These are phyloP conservation scores for Alisma plantagoaquatica DNA, from an alignment of 106 monocot species.

Conservation along the genomic window DNA sequence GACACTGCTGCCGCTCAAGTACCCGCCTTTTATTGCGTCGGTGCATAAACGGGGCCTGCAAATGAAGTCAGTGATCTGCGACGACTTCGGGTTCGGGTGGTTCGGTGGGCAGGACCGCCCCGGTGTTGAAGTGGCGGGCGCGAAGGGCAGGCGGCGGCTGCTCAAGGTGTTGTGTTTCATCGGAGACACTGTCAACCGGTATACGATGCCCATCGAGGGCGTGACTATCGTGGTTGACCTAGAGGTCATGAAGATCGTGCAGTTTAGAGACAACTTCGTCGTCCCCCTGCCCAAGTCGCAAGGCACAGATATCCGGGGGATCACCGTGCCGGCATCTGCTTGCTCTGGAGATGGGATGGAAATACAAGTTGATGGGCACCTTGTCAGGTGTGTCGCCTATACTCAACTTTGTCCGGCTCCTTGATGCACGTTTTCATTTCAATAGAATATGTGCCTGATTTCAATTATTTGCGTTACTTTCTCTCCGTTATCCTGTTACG, in stretches of 20 bases:
- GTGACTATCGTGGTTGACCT: neutral
- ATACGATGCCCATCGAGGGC: neutral
- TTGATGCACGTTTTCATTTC: no score
- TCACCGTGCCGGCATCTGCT: neutral
- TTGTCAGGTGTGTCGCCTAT: no score
- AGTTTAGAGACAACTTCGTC: neutral
- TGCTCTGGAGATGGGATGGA: neutral
- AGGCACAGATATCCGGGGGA: neutral
- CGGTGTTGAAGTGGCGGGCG: no score
- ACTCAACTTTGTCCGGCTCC: no score
- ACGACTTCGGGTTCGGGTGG: slow-evolving; percentile 47
- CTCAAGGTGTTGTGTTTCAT: neutral
- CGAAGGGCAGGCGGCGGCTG: neutral
- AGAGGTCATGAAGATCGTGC: neutral
- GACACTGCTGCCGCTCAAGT: slow-evolving; percentile 20
- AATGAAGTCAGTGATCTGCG: slow-evolving; percentile 34
- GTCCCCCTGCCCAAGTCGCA: neutral
- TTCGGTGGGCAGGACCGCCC: slow-evolving; percentile 23
- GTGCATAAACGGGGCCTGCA: slow-evolving; percentile 28
- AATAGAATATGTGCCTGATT: no score
- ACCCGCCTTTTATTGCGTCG: slow-evolving; percentile 50
- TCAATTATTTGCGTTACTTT: no score
- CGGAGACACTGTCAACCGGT: neutral
- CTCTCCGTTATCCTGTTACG: no score
- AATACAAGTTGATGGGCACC: neutral